These are phyloP conservation scores for Claviceps pusilla DNA, from an alignment of 2,329 filamentous ascomycete genomes.

Conservation along the genomic window DNA sequence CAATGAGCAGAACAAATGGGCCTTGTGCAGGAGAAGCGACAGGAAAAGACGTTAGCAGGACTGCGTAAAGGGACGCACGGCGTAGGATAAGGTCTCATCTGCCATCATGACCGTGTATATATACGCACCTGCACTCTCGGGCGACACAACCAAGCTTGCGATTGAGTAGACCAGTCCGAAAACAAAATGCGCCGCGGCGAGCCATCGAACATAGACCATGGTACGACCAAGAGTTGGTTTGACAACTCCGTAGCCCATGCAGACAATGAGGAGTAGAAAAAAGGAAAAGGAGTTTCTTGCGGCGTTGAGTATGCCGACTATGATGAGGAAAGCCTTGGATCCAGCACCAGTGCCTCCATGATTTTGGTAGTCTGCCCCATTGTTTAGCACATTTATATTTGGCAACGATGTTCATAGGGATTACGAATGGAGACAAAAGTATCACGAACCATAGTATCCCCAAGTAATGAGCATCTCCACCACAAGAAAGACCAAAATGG, in stretches of 20 bases:
- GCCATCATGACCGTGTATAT: too few relatives aligned
- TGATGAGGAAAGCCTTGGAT: conserved; percentile 71
- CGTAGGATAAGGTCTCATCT: neutral
- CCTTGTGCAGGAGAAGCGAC: conserved; percentile 32
- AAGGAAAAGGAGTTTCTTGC: conserved; percentile 96
- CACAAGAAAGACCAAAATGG: conserved; percentile 85
- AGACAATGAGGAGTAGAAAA: conserved; percentile 92
- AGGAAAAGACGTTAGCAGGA: conserved; percentile 9
- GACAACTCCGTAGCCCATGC: conserved; percentile 98
- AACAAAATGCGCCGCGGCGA: conserved; percentile 83
- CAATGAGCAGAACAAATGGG: conserved; percentile 79
- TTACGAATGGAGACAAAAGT: neutral
- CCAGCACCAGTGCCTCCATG: conserved; percentile 69
- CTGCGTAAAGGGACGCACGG: neutral
- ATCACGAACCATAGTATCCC: conserved; percentile 73
- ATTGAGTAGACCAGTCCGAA: conserved; percentile 91
- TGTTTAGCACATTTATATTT: conserved; percentile 18
- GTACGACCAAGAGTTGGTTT: conserved; percentile 82
- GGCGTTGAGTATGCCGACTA: conserved; percentile 87
- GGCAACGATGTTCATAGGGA: neutral
- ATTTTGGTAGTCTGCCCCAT: conserved; percentile 66
- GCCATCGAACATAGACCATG: conserved; percentile 84
- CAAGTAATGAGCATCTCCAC: conserved; percentile 97
- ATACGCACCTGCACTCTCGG: conserved; percentile 58
- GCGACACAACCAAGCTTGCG: conserved; percentile 74